A percentile compares a stretch with the other conserved stretches of the same genome.
Evolutionary conservation across 2,329 filamentous ascomycete genomes (phyloP).

Genomic region (Neonectria neomacrospora): DNA sequence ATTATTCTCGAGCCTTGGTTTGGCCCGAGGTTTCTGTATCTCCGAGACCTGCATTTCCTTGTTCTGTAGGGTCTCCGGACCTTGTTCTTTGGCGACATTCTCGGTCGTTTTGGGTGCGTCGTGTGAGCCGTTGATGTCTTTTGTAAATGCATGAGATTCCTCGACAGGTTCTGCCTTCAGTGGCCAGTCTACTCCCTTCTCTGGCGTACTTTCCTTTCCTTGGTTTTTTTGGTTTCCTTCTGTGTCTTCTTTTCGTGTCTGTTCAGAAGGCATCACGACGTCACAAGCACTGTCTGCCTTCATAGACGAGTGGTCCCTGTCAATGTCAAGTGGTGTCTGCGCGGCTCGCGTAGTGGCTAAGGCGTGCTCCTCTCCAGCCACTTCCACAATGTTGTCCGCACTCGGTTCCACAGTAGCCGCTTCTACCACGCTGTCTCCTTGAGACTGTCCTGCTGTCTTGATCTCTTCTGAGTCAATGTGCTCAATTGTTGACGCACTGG

Average conservation of each 20-base stretch:
- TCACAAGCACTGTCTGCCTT: slow-evolving; percentile 23
- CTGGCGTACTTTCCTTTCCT: neutral
- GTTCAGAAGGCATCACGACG: slow-evolving; percentile 19
- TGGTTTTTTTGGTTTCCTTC: neutral
- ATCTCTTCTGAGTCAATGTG: neutral
- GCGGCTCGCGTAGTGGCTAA: neutral
- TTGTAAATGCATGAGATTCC: slow-evolving; percentile 9
- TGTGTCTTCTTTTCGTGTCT: slow-evolving; percentile 1
- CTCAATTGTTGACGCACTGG: neutral
- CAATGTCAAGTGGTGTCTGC: neutral
- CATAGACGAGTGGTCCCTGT: slow-evolving; percentile 14
- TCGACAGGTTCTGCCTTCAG: neutral
- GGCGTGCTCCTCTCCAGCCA: slow-evolving; percentile 8
- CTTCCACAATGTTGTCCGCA: neutral
- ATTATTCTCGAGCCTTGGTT: slow-evolving; percentile 25
- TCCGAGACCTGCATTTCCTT: slow-evolving; percentile 14
- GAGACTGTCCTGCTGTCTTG: neutral
- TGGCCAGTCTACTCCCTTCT: neutral
- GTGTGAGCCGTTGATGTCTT: slow-evolving; percentile 19
- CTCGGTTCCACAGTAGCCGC: neutral
- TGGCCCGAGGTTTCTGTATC: slow-evolving; percentile 21
- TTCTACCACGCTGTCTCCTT: neutral
- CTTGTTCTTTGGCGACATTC: slow-evolving; percentile 19
- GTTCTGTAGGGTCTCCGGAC: slow-evolving; percentile 10
- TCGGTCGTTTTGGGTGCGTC: slow-evolving; percentile 9